These are phyloP conservation scores for Cucurbita moschata DNA, from an alignment of 306 rosid species.

Conservation along the genomic window DNA sequence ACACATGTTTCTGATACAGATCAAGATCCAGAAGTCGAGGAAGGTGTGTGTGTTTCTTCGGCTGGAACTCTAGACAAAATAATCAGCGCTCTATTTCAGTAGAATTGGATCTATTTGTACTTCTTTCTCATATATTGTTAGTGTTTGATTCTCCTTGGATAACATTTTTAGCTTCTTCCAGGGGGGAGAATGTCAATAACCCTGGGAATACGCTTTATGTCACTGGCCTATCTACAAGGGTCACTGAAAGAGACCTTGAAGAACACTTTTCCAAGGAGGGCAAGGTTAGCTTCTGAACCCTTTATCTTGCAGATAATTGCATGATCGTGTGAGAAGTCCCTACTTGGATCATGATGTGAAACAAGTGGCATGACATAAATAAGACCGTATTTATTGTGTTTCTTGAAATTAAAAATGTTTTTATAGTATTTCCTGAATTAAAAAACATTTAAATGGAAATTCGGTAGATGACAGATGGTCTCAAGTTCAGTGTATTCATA, in stretches of 20 bases:
- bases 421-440: neutral
- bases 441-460: neutral
- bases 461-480: neutral
- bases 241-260: slow-evolving; percentile 74
- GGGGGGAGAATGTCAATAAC: slow-evolving; percentile 39
- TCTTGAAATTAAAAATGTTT: neutral
- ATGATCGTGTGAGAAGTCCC: neutral
- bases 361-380: neutral
- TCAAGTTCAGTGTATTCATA: neutral
- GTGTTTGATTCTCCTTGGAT: slow-evolving; percentile 3
- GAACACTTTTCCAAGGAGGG: slow-evolving; percentile 92
- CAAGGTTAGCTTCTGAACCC: slow-evolving; percentile 35
- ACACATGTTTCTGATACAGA: slow-evolving; percentile 21
- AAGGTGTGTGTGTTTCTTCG: slow-evolving; percentile 37
- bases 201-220: slow-evolving; percentile 83
- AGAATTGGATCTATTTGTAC: neutral
- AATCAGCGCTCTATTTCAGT: neutral
- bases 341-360: neutral
- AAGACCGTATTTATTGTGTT: neutral
- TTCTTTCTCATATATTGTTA: neutral
- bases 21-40: slow-evolving; percentile 82
- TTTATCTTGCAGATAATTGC: neutral
- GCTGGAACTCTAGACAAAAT: neutral
- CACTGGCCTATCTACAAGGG: slow-evolving; percentile 89
- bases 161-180: slow-evolving; percentile 12